These are phyloP conservation scores for Lentinula aciculospora DNA, from an alignment of 768 basidiomycete species.

Conservation along the genomic window DNA sequence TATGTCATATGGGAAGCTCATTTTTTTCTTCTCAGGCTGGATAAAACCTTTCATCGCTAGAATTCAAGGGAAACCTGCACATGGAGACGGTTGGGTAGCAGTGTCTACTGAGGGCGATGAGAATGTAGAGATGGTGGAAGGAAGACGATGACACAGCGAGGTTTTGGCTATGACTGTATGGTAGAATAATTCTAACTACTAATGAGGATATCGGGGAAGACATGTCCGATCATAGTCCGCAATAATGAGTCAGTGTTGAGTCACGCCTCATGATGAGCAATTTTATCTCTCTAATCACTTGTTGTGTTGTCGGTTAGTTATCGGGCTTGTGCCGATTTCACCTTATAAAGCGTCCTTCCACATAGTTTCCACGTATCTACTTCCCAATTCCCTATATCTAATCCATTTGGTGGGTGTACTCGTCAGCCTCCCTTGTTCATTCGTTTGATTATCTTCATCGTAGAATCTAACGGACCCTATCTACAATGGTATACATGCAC, in stretches of 20 bases:
- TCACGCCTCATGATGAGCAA: background rate
- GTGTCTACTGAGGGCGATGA: constrained; percentile 72
- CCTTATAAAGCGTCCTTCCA: background rate
- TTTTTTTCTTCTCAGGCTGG: constrained; percentile 29
- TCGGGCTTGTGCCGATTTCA: background rate
- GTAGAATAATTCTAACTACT: background rate
- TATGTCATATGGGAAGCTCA: background rate
- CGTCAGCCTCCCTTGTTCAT: background rate
- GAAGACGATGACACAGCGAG: constrained; percentile 9
- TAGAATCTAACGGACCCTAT: background rate
- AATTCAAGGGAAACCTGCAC: constrained; percentile 44
- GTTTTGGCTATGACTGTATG: background rate
- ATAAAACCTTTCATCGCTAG: constrained; percentile 36
- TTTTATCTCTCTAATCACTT: background rate
- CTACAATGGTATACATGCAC: background rate
- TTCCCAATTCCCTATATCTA: background rate
- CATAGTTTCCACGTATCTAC: background rate
- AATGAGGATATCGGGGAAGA: background rate
- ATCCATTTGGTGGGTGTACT: background rate
- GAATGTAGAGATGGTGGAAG: constrained; percentile 59
- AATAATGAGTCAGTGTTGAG: background rate
- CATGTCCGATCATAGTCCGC: background rate
- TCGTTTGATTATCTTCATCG: background rate
- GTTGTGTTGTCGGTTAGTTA: background rate
- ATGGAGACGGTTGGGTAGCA: constrained; percentile 69